phyloP scores from a whole-genome alignment of 108 stramenopile species.

The Nitzschia sp. region DNA sequence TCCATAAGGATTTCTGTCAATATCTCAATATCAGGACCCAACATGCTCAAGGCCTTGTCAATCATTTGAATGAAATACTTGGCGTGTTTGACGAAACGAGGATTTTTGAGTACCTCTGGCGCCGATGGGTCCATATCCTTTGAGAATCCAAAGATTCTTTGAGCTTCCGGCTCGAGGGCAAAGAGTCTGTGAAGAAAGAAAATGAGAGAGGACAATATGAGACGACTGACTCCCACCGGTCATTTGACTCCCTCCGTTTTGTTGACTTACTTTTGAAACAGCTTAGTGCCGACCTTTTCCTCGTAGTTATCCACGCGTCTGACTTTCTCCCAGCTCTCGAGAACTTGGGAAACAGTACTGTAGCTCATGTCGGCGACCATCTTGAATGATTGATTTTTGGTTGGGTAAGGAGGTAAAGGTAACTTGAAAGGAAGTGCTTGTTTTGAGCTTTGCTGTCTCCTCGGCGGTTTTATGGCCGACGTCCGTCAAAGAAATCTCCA shows the following conservation, averaged over 20 bases:
- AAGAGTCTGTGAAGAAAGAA: slow-evolving; percentile 21
- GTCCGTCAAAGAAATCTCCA: no score
- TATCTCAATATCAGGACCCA: slow-evolving; percentile 43
- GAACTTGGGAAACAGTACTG: slow-evolving; percentile 30
- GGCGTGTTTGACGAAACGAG: slow-evolving; percentile 32
- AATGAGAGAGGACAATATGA: not conserved
- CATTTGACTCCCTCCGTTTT: not conserved
- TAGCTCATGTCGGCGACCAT: slow-evolving; percentile 38
- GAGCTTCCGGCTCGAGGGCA: slow-evolving; percentile 17
- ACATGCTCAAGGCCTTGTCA: slow-evolving; percentile 30
- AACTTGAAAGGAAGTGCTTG: no score
- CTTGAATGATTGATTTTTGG: not conserved
- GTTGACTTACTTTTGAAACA: slow-evolving; percentile 35
- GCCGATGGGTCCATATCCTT: slow-evolving; percentile 31
- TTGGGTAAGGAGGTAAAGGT: no score
- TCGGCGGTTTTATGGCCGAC: no score
- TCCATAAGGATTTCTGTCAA: slow-evolving; percentile 35
- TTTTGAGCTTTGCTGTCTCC: no score
- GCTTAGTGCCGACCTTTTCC: slow-evolving; percentile 23
- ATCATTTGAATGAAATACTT: slow-evolving; percentile 39
- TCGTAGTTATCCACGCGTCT: slow-evolving; percentile 29
- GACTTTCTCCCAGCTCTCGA: slow-evolving; percentile 37
- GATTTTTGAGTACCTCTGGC: slow-evolving; percentile 15
- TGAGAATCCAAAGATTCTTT: slow-evolving; percentile 37
- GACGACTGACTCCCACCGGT: not conserved